Evolutionary conservation across 371 early-diverging fungal genomes (phyloP).

Genomic region (Mucor irregularis): DNA sequence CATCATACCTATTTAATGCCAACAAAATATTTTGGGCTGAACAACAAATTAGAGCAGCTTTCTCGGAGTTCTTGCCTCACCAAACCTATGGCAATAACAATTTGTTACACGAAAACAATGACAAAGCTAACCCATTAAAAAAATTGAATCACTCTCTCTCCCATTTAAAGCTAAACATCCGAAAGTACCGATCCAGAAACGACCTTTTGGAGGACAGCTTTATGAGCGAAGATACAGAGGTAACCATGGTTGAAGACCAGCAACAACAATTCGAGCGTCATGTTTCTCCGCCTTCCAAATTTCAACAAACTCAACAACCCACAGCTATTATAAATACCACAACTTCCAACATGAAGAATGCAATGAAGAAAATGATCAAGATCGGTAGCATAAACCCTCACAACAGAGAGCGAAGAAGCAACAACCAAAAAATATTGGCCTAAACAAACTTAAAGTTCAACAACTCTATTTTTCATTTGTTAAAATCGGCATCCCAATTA

Average conservation of each 20-base stretch:
- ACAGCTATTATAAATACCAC: constrained; percentile 3
- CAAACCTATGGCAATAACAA: constrained; percentile 1
- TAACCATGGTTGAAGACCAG: not conserved
- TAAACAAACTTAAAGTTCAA: not conserved
- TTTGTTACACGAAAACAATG: not conserved
- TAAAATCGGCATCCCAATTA: not conserved
- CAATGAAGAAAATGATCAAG: constrained; percentile 40
- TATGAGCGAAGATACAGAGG: constrained; percentile 13
- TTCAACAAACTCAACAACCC: not conserved
- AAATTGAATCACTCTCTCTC: constrained; percentile 43
- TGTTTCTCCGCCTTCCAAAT: too few species aligned
- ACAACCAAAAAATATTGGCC: constrained; percentile 3
- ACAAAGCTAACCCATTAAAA: constrained; percentile 18
- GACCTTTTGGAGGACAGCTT: constrained; percentile 17
- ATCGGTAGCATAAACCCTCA: constrained; percentile 23
- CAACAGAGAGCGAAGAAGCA: constrained; percentile 9
- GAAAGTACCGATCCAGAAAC: constrained; percentile 27
- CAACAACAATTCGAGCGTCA: not conserved
- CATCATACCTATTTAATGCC: constrained; percentile 31
- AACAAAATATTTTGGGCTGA: constrained; percentile 13
- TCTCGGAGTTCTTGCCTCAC: constrained; percentile 25
- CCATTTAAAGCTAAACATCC: constrained; percentile 37
- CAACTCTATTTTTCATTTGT: too few species aligned
- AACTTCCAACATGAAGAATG: constrained; percentile 27
- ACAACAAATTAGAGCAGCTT: constrained; percentile 22